Base-by-base conservation (phyloP, 257 asterid species). In the Solanum verrucosum region DNA sequence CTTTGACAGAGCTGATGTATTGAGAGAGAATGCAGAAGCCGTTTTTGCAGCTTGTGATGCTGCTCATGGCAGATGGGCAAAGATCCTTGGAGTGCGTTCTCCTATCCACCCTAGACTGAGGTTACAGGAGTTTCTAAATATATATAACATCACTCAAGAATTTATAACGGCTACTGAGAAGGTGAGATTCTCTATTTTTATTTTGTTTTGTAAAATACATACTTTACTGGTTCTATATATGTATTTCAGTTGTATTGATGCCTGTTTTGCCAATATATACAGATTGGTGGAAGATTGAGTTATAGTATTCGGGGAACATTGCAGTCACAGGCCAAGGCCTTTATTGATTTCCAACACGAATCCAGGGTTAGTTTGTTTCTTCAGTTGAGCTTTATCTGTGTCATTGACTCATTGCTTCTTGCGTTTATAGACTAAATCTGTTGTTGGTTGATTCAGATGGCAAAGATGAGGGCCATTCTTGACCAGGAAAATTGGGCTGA, bases 31-130 rank as follows among this genome's bases (percentile, higher is more conserved):
- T 42, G 95, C 99, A 52, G 99, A 97, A 92, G 98, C 99, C 85
- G 94, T 97, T 34, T 95, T 97, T 91, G 98, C 99, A 89, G 99
- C 98, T 72, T 97, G 99, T 90, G 98, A 96, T 93, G 96, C 98
- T 91, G 99, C 99, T 92, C 99, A 97, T 93, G 99, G 98, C 86
- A 94, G 98, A 91, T 97, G 99, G 99, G 99, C 99, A 63, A 97
- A 97, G 92, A 93, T 97, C 87, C 96, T 97, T 89, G 98, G 99
- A 75, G 98, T 96, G 88, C 98, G 99, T 87, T 93, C 98, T 87
- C 97, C 92, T 86, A 96, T 96, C 92, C 98, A 97, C 90, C 96
- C 95, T 18, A 96, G 92, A 89, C 91, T 97, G 90, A 94, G 94
- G 91, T 89, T 97, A 92, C 97, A 92, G 90, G 99, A 97, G 90